These are phyloP conservation scores for Gossypium sturtianum DNA, from an alignment of 345 rosid species.

Conservation along the genomic window DNA sequence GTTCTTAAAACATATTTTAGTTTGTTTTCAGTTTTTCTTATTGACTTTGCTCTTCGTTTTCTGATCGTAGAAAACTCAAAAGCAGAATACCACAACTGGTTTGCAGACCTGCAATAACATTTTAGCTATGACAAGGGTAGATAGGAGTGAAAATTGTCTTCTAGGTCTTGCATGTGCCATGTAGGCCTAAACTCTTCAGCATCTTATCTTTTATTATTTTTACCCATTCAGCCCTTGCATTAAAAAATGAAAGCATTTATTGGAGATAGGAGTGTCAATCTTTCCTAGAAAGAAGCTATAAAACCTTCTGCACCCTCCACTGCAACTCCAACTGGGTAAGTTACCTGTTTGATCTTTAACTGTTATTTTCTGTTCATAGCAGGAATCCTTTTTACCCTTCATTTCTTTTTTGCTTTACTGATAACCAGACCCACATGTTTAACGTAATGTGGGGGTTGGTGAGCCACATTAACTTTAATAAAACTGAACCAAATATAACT, in stretches of 20 bases:
- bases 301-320: slow-evolving; percentile 49
- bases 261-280: slow-evolving; percentile 78
- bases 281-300: slow-evolving; percentile 85
- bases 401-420: background rate
- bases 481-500: background rate
- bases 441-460: background rate
- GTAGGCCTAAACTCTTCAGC: background rate
- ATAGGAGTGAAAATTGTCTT: background rate
- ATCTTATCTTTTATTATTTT: slow-evolving; percentile 15
- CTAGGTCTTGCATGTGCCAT: background rate
- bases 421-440: background rate
- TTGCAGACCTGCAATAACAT: slow-evolving; percentile 93
- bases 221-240: slow-evolving; percentile 64
- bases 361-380: background rate
- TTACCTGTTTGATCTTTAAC: slow-evolving; percentile 1
- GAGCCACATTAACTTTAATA: background rate
- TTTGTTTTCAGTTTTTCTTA: background rate
- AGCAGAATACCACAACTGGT: slow-evolving; percentile 79
- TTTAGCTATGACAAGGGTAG: slow-evolving; percentile 94
- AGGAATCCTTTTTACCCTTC: background rate
- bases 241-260: slow-evolving; percentile 73
- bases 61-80: slow-evolving; percentile 68
- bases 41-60: background rate
- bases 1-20: slow-evolving; percentile 4
- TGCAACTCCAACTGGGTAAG: slow-evolving; percentile 48